These are phyloP conservation scores for Penicillium malachiteum DNA, from an alignment of 495 filamentous ascomycete genomes.

Conservation along the genomic window DNA sequence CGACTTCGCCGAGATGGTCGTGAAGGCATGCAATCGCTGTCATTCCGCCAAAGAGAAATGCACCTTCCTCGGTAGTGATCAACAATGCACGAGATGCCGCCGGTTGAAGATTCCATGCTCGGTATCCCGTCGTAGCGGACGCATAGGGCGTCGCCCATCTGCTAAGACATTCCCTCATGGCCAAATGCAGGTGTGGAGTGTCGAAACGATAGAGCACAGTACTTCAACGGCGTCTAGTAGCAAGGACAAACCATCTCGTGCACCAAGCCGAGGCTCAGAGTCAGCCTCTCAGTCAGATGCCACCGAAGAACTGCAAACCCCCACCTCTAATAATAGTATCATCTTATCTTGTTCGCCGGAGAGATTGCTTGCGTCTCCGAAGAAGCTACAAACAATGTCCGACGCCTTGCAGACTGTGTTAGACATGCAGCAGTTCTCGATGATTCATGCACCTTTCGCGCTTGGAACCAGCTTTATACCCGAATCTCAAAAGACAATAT, in stretches of 20 bases:
- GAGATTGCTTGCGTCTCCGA: conserved; percentile 15
- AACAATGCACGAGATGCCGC: conserved; percentile 25
- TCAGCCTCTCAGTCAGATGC: conserved; percentile 6
- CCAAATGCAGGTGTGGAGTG: conserved; percentile 21
- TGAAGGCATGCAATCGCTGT: conserved; percentile 29
- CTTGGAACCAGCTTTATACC: conserved; percentile 22
- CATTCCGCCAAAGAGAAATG: conserved; percentile 26
- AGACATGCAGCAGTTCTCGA: conserved; percentile 24
- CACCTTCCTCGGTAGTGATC: conserved; percentile 16
- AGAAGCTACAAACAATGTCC: conserved; percentile 17
- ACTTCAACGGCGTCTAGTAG: conserved; percentile 5
- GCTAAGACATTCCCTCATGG: conserved; percentile 19
- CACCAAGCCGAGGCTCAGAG: conserved; percentile 7
- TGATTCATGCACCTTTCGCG: conserved; percentile 27
- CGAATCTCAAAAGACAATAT: conserved; percentile 18
- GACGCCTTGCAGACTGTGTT: conserved; percentile 28
- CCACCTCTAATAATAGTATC: conserved; percentile 5
- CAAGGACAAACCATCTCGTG: conserved; percentile 2
- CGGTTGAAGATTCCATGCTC: conserved; percentile 25
- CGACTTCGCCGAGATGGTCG: conserved; percentile 11
- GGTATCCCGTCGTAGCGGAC: conserved; percentile 21
- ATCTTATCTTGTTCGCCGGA: conserved; percentile 16
- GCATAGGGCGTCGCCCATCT: conserved; percentile 20
- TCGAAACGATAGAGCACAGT: conserved; percentile 11
- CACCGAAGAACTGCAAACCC: neutral